Base-by-base conservation (phyloP, 139 green algal species). In the Marvania coccoides region DNA sequence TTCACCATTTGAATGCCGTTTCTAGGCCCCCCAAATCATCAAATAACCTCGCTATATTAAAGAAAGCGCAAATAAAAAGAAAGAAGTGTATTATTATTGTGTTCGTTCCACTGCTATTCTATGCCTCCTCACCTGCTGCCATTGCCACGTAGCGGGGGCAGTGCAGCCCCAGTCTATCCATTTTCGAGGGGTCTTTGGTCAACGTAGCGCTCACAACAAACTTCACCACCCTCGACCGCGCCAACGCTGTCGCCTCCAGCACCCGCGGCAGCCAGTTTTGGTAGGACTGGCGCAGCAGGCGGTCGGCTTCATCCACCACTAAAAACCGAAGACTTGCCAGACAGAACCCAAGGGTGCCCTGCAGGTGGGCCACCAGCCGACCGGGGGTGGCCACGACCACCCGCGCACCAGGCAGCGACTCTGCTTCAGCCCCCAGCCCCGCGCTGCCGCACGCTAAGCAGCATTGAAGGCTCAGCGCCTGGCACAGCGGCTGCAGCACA, bases 201-300 rank as follows among this genome's bases (percentile, higher is more conserved):
- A 97, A 79, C 0, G 91, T 97, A 36, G 91, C 91, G 1, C 87
- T 95, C 15, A 89, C 85, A 0, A 96, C 62, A 24, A 97, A 63
- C 76, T 97, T 97, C 8, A 96, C 67, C 7, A 83, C 40, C 8
- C 83, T 63, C n/a, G 30, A 56, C 45, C 13, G 28, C 19, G 42
- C 19, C 19, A 19, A 19, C 19, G 42, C 42, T 28, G 42, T 19
- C n/a, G 19, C 19, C 19, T 51, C 42, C 33, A 89, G 62, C n/a
- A 95, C 77, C n/a, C 69, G 58, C 0, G 87, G 78, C 57, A 97
- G 80, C 91, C 92, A 98, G 54, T 87, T 83, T 45, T 97, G 84
- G 75, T 97, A 97, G n/a, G 76, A 69, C 80, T 98, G 92, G 1
- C 88, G 74, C 67, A 98, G 82, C 65, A 98, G 78, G 4, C 92